These are phyloP conservation scores for Puccinia horiana DNA, from an alignment of 1,284 basidiomycete species.

Conservation along the genomic window DNA sequence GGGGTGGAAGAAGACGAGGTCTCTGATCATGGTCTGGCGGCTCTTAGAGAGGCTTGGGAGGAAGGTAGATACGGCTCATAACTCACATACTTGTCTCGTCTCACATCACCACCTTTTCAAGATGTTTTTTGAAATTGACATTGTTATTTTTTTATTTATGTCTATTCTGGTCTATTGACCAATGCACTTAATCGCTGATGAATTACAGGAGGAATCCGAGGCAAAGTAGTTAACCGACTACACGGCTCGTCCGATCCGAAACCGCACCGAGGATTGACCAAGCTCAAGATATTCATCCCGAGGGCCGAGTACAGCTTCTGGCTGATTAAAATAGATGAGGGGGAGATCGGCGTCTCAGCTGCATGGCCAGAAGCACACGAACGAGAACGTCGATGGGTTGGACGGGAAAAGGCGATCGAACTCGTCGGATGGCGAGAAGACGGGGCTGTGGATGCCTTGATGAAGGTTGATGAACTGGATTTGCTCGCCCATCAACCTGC, in stretches of 20 bases:
- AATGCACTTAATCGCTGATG: no score
- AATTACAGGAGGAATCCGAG: constrained; percentile 25
- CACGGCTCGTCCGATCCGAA: constrained; percentile 17
- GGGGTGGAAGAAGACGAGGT: constrained; percentile 13
- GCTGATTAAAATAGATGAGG: constrained; percentile 17
- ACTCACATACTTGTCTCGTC: background rate
- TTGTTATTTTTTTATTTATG: background rate
- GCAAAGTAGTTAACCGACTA: background rate
- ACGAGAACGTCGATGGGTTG: constrained; percentile 25
- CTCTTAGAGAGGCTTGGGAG: constrained; percentile 40
- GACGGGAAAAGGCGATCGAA: constrained; percentile 12
- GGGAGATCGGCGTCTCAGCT: background rate
- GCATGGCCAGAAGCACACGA: constrained; percentile 31
- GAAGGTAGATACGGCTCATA: constrained; percentile 16
- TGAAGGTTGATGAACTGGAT: constrained; percentile 10
- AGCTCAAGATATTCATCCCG: background rate
- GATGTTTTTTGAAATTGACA: no score
- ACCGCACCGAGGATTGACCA: background rate
- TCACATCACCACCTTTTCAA: background rate
- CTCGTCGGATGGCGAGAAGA: constrained; percentile 31
- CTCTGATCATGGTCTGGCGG: constrained; percentile 7
- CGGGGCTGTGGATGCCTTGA: constrained; percentile 35
- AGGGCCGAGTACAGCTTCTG: constrained; percentile 29
- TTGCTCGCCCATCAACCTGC: background rate
- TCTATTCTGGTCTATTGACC: background rate